Evolutionary conservation across 495 filamentous ascomycete genomes (phyloP).

Genomic region (Astrocystis sublimbata): DNA sequence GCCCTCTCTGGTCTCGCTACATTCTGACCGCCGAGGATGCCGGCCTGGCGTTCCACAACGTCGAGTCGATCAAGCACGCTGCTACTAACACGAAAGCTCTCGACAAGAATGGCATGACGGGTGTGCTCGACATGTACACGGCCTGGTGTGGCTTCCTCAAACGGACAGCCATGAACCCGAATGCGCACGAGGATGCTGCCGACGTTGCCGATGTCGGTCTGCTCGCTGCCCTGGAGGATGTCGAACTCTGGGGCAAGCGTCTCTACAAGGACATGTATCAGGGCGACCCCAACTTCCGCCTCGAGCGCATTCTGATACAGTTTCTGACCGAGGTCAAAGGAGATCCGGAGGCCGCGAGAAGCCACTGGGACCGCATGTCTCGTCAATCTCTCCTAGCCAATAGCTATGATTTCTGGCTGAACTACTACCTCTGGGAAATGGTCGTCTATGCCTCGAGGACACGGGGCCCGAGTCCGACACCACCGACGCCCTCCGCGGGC

Average conservation of each 20-base stretch:
- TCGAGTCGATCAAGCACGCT: slow-evolving; percentile 86
- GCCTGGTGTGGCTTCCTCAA: slow-evolving; percentile 93
- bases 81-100: slow-evolving; percentile 82
- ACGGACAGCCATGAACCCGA: slow-evolving; percentile 72
- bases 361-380: slow-evolving; percentile 72
- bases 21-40: slow-evolving; percentile 79
- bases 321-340: slow-evolving; percentile 76
- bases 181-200: slow-evolving; percentile 81
- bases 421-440: slow-evolving; percentile 90
- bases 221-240: slow-evolving; percentile 77
- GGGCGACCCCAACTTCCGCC: slow-evolving; percentile 81
- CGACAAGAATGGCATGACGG: slow-evolving; percentile 70
- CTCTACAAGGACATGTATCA: slow-evolving; percentile 72
- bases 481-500: slow-evolving; percentile 35
- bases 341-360: slow-evolving; percentile 62
- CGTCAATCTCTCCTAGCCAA: slow-evolving; percentile 58
- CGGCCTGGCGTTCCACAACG: slow-evolving; percentile 69
- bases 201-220: slow-evolving; percentile 92
- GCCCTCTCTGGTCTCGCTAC: slow-evolving; percentile 85
- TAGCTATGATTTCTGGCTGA: slow-evolving; percentile 89
- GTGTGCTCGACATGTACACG: slow-evolving; percentile 83
- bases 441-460: slow-evolving; percentile 49
- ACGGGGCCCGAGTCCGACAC: slow-evolving; percentile 48
- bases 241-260: slow-evolving; percentile 72
- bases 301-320: slow-evolving; percentile 90